Percentiles rank a stretch among this genome's conserved stretches.
These are phyloP conservation scores for Mortierella sp. DNA, from an alignment of 371 early-diverging fungal species.

Conservation along the genomic window DNA sequence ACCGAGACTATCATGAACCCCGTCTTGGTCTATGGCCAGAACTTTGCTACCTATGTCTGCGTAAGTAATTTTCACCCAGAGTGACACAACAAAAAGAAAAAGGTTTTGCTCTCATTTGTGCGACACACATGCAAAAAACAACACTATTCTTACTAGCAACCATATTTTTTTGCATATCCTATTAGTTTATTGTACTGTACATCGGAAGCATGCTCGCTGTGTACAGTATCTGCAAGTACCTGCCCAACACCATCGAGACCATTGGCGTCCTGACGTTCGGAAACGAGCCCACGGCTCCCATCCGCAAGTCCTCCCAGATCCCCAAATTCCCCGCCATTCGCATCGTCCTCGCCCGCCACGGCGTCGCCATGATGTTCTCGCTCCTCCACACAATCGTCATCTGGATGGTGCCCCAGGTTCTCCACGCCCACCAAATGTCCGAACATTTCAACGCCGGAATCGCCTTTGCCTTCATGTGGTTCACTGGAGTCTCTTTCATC, in stretches of 20 bases:
- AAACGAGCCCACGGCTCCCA: not conserved
- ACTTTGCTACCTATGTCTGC: slow-evolving; percentile 52
- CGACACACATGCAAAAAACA: not conserved
- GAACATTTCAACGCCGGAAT: slow-evolving; percentile 42
- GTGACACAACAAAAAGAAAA: not conserved
- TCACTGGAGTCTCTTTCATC: slow-evolving; percentile 46
- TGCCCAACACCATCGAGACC: slow-evolving; percentile 55
- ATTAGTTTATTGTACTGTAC: slow-evolving; percentile 53
- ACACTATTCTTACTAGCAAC: not conserved
- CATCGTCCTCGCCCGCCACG: slow-evolving; percentile 45
- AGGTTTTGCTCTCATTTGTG: not conserved
- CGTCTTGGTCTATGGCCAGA: slow-evolving; percentile 53
- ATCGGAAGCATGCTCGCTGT: slow-evolving; percentile 55
- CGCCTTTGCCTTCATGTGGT: slow-evolving; percentile 56
- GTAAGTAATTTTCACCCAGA: slow-evolving; percentile 29
- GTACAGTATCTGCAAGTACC: slow-evolving; percentile 50
- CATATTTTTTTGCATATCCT: not conserved
- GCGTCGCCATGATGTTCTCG: slow-evolving; percentile 35
- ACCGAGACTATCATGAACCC: slow-evolving; percentile 49
- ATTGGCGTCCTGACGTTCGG: slow-evolving; percentile 47
- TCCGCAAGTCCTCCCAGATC: slow-evolving; percentile 22
- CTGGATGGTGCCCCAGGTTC: slow-evolving; percentile 57
- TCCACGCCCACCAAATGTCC: slow-evolving; percentile 45
- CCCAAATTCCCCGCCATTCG: slow-evolving; percentile 54
- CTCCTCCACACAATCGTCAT: slow-evolving; percentile 47